Evolutionary conservation across 331 rosid genomes (phyloP), one percentile per base, ranked within the genome.

Genomic region (Erythrophleum ivorense): DNA sequence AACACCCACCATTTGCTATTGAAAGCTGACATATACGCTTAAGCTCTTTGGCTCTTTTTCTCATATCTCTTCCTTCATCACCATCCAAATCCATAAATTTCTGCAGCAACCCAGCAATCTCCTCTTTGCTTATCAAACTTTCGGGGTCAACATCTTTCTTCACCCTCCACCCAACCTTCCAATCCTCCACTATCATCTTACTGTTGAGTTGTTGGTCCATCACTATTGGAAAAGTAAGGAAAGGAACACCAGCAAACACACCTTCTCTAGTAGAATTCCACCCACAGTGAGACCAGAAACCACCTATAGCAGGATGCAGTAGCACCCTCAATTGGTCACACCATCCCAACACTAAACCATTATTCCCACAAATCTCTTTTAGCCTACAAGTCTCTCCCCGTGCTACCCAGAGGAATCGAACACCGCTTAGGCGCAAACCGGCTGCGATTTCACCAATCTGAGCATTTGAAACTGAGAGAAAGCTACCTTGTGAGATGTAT

Each of bases 241-340:
- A 55, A 0, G 91, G 89, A 18, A 87, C 76, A 2, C 91, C 89
- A 31, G 75, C 21, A 76, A 85, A 31, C 9, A 79, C 5, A 41
- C 87, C 84, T 66, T 87, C 90, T 2, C 49, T 34, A 5, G 86
- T 78, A 1, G 88, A 88, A 79, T 84, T 86, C 88, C 89, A 88
- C 0, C 92, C 88, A 63, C 89, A 87, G 21, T 87, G 92, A 0
- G 86, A 76, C 92, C 85, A 83, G 78, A 87, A 89, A 0, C 84
- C 89, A 5, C 90, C 89, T 52, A 85, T 6, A 18, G 81, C 58
- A 76, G 82, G 15, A 43, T 89, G 90, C 1, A 52, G 57, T 36
- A 89, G 77, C 60, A 89, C 89, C 45, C 74, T 81, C 84, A 89
- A 73, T 36, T 89, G 91, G 62, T 87, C 88, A 79, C 92, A 87